A percentile compares a stretch with the other conserved stretches of the same genome.
phyloP scores from a whole-genome alignment of 768 basidiomycete species.

The Psilocybe cyanescens region DNA sequence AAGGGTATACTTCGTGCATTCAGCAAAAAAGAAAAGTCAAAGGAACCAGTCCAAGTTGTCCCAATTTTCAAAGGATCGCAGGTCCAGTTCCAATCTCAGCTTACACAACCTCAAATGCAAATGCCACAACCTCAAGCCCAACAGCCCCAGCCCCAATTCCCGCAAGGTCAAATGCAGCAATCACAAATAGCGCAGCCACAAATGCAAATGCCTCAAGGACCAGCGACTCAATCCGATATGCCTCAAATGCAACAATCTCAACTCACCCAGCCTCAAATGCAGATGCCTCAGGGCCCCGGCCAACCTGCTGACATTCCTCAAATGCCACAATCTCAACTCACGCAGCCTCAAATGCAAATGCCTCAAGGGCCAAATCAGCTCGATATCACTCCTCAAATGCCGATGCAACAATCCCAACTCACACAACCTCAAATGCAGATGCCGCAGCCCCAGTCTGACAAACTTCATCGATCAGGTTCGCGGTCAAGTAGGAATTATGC shows the following conservation, averaged over 20 bases:
- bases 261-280: neutral
- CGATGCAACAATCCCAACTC: neutral
- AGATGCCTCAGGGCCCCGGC: neutral
- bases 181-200: no score
- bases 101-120: neutral
- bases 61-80: slow-evolving; percentile 21
- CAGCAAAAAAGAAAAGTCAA: slow-evolving; percentile 30
- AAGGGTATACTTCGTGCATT: slow-evolving; percentile 52
- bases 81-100: slow-evolving; percentile 15
- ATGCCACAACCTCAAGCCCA: neutral
- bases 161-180: neutral
- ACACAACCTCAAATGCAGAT: neutral
- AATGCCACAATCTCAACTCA: neutral
- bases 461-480: slow-evolving; percentile 13
- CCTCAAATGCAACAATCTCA: neutral
- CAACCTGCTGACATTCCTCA: neutral
- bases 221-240: no score
- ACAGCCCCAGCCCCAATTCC: neutral
- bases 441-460: neutral
- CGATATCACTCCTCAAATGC: neutral
- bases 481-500: slow-evolving; percentile 4
- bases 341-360: neutral
- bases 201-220: no score
- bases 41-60: slow-evolving; percentile 26
- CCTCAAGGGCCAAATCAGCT: neutral